Conservation (phyloP, 2,329 filamentous ascomycete species). For the Ophiosphaerella narmari region DNA sequence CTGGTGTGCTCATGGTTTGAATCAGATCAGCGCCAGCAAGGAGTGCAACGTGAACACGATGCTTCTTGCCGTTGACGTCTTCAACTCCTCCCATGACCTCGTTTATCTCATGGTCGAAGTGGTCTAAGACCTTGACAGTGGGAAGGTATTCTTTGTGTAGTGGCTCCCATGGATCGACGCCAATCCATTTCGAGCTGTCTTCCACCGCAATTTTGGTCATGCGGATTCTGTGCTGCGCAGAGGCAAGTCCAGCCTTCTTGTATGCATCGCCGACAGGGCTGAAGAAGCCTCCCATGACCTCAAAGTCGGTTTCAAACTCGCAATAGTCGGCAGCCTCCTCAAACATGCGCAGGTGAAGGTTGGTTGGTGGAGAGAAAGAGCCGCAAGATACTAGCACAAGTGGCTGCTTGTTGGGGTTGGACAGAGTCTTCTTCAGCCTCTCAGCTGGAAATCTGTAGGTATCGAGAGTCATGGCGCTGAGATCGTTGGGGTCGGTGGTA, state of each 20-base stretch:
- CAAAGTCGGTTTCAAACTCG: slow-evolving; percentile 71
- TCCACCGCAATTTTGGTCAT: slow-evolving; percentile 87
- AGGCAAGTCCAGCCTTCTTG: slow-evolving; percentile 79
- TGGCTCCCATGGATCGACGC: slow-evolving; percentile 66
- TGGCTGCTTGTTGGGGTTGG: slow-evolving; percentile 62
- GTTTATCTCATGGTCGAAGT: slow-evolving; percentile 91
- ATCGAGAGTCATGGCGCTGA: slow-evolving; percentile 44
- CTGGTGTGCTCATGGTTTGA: slow-evolving; percentile 57
- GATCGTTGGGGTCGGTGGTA: slow-evolving; percentile 30
- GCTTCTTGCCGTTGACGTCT: slow-evolving; percentile 67
- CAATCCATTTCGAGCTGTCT: slow-evolving; percentile 58
- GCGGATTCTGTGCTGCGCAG: slow-evolving; percentile 72
- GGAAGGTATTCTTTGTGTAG: slow-evolving; percentile 82
- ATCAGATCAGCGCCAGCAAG: slow-evolving; percentile 70
- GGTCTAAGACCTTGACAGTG: slow-evolving; percentile 86
- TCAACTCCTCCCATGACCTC: slow-evolving; percentile 74
- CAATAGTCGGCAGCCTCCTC: slow-evolving; percentile 83
- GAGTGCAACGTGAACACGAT: slow-evolving; percentile 74
- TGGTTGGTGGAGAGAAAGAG: slow-evolving; percentile 74
- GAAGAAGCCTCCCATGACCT: slow-evolving; percentile 84
- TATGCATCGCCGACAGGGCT: slow-evolving; percentile 77
- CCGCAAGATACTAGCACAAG: slow-evolving; percentile 72
- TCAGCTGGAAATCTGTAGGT: slow-evolving; percentile 66
- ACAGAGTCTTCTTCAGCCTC: slow-evolving; percentile 62
- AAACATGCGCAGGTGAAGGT: slow-evolving; percentile 83